Evolutionary conservation across 2,329 filamentous ascomycete species (phyloP).

Genomic region (Geosmithia morbida): DNA sequence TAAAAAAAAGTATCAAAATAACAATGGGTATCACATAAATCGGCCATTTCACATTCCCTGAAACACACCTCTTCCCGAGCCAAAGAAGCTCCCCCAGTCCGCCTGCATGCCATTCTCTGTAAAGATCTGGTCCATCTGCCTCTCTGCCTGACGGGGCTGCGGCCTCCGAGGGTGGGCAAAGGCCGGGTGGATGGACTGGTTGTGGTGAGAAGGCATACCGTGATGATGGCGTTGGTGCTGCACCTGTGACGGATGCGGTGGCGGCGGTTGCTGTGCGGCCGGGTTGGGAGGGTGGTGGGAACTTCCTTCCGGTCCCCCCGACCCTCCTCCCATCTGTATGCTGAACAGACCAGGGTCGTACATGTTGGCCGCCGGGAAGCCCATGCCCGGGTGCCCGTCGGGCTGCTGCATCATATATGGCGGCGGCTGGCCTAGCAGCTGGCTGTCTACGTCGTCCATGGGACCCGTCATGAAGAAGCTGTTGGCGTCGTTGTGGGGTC

Average conservation of each 20-base stretch:
- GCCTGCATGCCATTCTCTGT: constrained; percentile 28
- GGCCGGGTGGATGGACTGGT: neutral
- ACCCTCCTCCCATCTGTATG: constrained; percentile 14
- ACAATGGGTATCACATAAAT: constrained; percentile 21
- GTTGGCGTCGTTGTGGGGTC: neutral
- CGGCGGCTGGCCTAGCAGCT: constrained; percentile 56
- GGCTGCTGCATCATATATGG: constrained; percentile 51
- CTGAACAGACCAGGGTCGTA: constrained; percentile 27
- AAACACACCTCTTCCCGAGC: constrained; percentile 25
- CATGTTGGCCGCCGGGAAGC: constrained; percentile 24
- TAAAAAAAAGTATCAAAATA: neutral
- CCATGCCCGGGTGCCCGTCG: constrained; percentile 23
- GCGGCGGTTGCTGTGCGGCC: neutral
- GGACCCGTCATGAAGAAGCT: constrained; percentile 34
- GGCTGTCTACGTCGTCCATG: constrained; percentile 56
- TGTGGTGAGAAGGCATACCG: neutral
- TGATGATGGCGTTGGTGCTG: constrained; percentile 5
- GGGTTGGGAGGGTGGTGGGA: constrained; percentile 2
- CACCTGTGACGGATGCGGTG: constrained; percentile 11
- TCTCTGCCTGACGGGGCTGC: constrained; percentile 14
- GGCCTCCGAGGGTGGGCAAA: neutral
- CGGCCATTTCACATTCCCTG: constrained; percentile 22
- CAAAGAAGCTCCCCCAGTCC: constrained; percentile 32
- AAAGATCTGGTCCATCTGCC: constrained; percentile 35
- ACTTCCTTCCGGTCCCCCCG: no score